Base-by-base conservation (phyloP, 2,329 filamentous ascomycete species). In the Aspergillus sp. region DNA sequence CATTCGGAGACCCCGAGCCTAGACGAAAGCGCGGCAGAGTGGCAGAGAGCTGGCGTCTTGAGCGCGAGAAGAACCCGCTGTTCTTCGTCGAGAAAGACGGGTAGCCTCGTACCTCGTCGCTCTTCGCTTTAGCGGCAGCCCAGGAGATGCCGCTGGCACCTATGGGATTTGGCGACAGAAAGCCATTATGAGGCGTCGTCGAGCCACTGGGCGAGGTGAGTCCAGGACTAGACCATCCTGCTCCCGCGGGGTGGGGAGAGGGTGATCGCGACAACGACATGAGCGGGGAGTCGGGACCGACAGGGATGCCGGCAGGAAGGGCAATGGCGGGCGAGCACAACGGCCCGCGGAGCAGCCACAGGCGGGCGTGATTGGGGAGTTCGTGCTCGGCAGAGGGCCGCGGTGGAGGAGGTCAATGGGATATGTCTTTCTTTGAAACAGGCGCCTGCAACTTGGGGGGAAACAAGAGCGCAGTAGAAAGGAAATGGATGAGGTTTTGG, bases 251-350 rank as follows among this genome's bases (percentile, higher is more conserved):
- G 64, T 87, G 85, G 63, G 93, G 94, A 58, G 92, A 96, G 54
- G 93, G 91, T 73, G 91, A 96, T 78, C 92, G 88, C 67, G 92
- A 95, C 64, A 94, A 80, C 67, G 90, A 90, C 93, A 96, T 96
- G 70, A 65, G 64, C 80, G 41, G 78, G 66, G 77, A 71, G 68
- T 79, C 82, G 47, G 86, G 83, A 54, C 83, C 87, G 71, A 84
- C 82, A 84, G 75, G 60, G 39, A 36, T 41, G 39, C 23, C 44
- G 44, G 57, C 32, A 54, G 53, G 49, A 30, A 38, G 23, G 48
- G 48, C 50, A 30, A 58, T 52, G 53, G 23, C 23, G 41, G 17
- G 47, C 19, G 27, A 38, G 13, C 32, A 50, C 30, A 19, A 41
- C 47, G 39, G 39, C 53, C 39, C 47, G 47, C 47, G 30, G 47